Percentiles rank a stretch among this genome's conserved stretches.
phyloP scores from a whole-genome alignment of 257 asterid genomes.

The Lantana camara region DNA sequence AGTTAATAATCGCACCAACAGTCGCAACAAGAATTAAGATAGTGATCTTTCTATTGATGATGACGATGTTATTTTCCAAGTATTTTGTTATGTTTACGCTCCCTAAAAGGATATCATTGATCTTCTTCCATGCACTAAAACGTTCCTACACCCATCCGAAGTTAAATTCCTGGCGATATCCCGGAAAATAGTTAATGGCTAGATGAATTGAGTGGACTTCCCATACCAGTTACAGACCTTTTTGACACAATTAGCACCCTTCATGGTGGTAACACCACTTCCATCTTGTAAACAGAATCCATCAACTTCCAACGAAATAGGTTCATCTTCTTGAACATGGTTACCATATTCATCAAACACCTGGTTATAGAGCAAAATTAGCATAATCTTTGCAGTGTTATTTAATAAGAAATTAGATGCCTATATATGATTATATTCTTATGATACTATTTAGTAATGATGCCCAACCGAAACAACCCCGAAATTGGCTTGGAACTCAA shows the following conservation, averaged over 20 bases:
- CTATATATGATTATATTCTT: not conserved
- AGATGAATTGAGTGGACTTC: no score
- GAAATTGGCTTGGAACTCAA: not conserved
- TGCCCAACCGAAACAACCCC: not conserved
- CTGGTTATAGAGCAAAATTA: slow-evolving; percentile 31
- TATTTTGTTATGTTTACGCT: no score
- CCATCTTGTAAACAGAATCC: slow-evolving; percentile 56
- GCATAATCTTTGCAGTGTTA: not conserved
- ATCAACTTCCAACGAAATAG: slow-evolving; percentile 39
- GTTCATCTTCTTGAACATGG: slow-evolving; percentile 52
- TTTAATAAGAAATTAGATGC: not conserved
- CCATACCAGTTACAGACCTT: slow-evolving; percentile 38
- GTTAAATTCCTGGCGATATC: no score
- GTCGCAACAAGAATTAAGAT: not conserved
- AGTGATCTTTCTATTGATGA: slow-evolving; percentile 4
- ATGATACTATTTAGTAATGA: not conserved
- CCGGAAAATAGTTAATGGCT: no score
- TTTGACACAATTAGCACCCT: slow-evolving; percentile 18
- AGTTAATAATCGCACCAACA: not conserved
- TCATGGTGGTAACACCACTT: slow-evolving; percentile 26
- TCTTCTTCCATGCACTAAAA: no score
- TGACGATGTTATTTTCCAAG: no score
- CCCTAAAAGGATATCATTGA: no score
- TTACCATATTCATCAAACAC: slow-evolving; percentile 58
- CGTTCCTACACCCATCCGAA: no score